Conservation (phyloP, 1,139 yeast species). For the Sugiyamaella castrensis region DNA sequence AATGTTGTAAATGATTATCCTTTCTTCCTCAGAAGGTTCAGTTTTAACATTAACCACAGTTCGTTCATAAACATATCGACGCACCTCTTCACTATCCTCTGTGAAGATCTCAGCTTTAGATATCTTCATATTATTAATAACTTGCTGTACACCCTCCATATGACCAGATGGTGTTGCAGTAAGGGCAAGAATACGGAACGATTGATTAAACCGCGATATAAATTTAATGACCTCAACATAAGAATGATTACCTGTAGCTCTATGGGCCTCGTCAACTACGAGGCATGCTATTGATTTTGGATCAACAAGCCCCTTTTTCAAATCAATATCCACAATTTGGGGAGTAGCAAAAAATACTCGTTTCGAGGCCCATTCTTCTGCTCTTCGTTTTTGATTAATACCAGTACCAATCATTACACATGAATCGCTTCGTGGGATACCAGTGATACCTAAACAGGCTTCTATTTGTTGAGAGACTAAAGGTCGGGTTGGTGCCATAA, state of each 20-base stretch:
- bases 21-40: slow-evolving; percentile 51
- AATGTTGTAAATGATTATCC: slow-evolving; percentile 50
- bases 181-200: slow-evolving; percentile 74
- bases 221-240: slow-evolving; percentile 77
- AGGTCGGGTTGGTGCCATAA: slow-evolving; percentile 97
- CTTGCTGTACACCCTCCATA: slow-evolving; percentile 83
- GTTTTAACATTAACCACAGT: slow-evolving; percentile 59
- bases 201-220: slow-evolving; percentile 57
- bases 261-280: slow-evolving; percentile 94
- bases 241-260: slow-evolving; percentile 87
- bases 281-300: slow-evolving; percentile 73
- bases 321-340: slow-evolving; percentile 90
- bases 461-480: slow-evolving; percentile 96
- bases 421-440: slow-evolving; percentile 70
- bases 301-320: slow-evolving; percentile 66
- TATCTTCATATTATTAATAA: slow-evolving; percentile 67
- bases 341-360: slow-evolving; percentile 94
- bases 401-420: slow-evolving; percentile 70
- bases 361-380: slow-evolving; percentile 69
- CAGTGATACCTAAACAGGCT: slow-evolving; percentile 87
- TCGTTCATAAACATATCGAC: slow-evolving; percentile 71
- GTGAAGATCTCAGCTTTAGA: slow-evolving; percentile 83
- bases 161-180: slow-evolving; percentile 96
- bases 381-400: slow-evolving; percentile 41
- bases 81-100: slow-evolving; percentile 79